Evolutionary conservation across 306 rosid genomes (phyloP).

Genomic region (Cicer yamashitae): DNA sequence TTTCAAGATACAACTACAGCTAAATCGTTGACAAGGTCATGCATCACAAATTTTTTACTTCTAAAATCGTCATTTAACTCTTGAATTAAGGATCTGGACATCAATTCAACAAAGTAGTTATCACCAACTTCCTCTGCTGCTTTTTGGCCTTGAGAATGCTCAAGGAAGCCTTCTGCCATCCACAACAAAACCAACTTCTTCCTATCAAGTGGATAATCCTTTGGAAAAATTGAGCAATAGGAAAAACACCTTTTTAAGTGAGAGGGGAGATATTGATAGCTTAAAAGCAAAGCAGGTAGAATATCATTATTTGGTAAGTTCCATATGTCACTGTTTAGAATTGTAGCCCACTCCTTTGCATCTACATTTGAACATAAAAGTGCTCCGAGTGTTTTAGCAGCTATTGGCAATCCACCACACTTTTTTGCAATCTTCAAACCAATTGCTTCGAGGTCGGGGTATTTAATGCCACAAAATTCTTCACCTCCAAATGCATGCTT

Average conservation of each 20-base stretch:
- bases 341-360: background rate
- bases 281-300: background rate
- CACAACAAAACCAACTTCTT: background rate
- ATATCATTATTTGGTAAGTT: background rate
- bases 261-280: background rate
- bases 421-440: background rate
- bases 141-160: background rate
- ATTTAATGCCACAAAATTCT: background rate
- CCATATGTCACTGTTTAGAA: background rate
- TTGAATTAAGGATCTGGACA: background rate
- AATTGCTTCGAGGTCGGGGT: background rate
- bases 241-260: background rate
- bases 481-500: background rate
- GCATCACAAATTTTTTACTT: background rate
- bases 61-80: background rate
- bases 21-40: conserved; percentile 3
- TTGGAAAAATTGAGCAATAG: conserved; percentile 8
- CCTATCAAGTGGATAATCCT: background rate
- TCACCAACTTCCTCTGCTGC: background rate
- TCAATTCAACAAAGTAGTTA: background rate
- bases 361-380: background rate
- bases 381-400: background rate
- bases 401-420: conserved; percentile 5
- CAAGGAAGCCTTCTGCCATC: conserved; percentile 19
- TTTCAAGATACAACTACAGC: background rate